Evolutionary conservation across 495 filamentous ascomycete genomes (phyloP).

Genomic region (Hypomontagnella monticulosa): DNA sequence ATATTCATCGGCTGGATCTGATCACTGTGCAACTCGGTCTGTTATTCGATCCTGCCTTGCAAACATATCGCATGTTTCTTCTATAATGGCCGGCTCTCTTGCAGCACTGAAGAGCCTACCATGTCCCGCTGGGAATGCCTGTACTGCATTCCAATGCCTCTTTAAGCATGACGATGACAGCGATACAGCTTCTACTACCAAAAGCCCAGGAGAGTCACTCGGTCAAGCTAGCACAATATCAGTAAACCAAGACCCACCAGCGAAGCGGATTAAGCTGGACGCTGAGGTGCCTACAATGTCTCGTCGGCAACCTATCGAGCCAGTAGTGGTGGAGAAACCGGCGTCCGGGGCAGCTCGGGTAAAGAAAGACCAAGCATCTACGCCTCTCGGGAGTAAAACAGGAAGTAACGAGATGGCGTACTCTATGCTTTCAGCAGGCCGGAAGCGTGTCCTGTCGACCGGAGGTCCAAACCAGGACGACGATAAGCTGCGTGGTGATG

Average conservation of each 20-base stretch:
- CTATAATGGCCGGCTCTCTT: conserved; percentile 71
- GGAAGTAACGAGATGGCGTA: neutral
- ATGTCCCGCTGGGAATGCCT: conserved; percentile 68
- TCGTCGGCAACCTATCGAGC: conserved; percentile 1
- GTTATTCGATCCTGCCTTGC: neutral
- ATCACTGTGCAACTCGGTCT: neutral
- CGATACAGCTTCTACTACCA: neutral
- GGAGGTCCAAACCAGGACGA: neutral
- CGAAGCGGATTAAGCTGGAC: conserved; percentile 43
- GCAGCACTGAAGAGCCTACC: conserved; percentile 70
- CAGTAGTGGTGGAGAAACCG: neutral
- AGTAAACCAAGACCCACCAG: conserved; percentile 17
- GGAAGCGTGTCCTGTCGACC: conserved; percentile 6
- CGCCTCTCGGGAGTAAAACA: conserved; percentile 1
- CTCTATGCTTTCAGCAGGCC: neutral
- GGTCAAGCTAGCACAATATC: conserved; percentile 18
- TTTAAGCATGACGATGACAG: conserved; percentile 52
- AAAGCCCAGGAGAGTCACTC: conserved; percentile 13
- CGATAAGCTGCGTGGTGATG: neutral
- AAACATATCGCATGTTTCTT: conserved; percentile 4
- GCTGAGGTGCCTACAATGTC: conserved; percentile 19
- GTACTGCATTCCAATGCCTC: conserved; percentile 52
- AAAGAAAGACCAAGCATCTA: conserved; percentile 4
- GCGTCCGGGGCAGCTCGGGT: neutral
- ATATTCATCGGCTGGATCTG: no score